Base-by-base conservation (phyloP, 2,329 filamentous ascomycete species). In the Sporothrix euskadiensis region DNA sequence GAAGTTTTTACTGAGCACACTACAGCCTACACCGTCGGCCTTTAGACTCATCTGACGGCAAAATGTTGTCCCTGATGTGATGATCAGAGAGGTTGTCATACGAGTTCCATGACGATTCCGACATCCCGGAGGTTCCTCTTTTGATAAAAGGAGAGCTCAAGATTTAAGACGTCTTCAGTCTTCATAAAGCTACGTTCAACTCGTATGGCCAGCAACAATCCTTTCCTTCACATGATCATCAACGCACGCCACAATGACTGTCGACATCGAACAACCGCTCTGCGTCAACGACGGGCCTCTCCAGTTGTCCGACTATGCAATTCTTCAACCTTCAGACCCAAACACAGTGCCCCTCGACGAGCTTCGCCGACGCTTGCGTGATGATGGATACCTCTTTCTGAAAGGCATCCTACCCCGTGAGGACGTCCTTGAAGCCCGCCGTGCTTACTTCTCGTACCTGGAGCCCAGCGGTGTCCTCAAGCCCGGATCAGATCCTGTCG, bases 381-480 rank as follows among this genome's bases (percentile, higher is more conserved):
- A 65, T 16, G 83, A 89, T 63, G 87, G 87, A 30, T 89, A 89
- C 75, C 78, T 89, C 39, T 86, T 87, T 71, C 72, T 90, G 1
- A 89, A 89, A 75, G 83, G 84, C 0, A 78, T 89, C 0, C 79
- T 89, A 1, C 87, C 87, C 0, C 84, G 84, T 2, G 79, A 81
- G 2, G 86, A 89, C 71, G 86, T 89, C 0, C 81, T 88, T 9
- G 80, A 82, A 49, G 84, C 85, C 9, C 84, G 88, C 1, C 80
- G 84, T 72, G 79, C 82, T 44, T 90, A 89, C 78, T 90, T 89
- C 78, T 79, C 81, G 3, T 84, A 85, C 59, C 80, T 90, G 5
- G 81, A 84, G 1, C 84, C 88, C 0, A 89, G 84, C 39, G 87
- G 87, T 0, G 84, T 91, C 49, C 80, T 91, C 1, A 85, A 87